phyloP scores from a whole-genome alignment of 2,329 filamentous ascomycete genomes.

The Penicillium freii region DNA sequence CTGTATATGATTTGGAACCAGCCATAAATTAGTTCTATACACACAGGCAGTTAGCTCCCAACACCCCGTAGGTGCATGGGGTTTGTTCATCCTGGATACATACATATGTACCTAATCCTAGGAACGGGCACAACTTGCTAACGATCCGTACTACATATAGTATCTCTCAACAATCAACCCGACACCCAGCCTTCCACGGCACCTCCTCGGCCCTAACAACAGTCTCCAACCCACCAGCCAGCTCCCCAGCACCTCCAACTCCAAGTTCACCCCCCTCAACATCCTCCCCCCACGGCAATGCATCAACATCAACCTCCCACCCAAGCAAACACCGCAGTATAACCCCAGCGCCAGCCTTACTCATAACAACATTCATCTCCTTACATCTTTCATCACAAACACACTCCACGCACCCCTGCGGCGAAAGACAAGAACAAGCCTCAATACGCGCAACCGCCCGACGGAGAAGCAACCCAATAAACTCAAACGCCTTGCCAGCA shows the following conservation, averaged over 20 bases:
- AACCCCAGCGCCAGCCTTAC: conserved; percentile 81
- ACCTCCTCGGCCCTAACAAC: conserved; percentile 72
- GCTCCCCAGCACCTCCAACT: conserved; percentile 56
- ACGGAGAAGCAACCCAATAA: conserved; percentile 72
- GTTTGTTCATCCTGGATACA: too few relatives aligned
- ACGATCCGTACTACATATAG: neutral
- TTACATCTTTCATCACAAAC: conserved; percentile 82
- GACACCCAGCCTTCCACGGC: conserved; percentile 29
- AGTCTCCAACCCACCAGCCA: conserved; percentile 75
- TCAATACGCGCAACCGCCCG: conserved; percentile 76
- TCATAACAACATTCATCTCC: conserved; percentile 87
- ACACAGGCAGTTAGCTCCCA: neutral
- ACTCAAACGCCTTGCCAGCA: conserved; percentile 89
- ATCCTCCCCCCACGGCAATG: conserved; percentile 82
- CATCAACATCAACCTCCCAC: conserved; percentile 75
- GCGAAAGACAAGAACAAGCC: conserved; percentile 65
- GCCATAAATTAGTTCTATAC: neutral
- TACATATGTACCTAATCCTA: neutral
- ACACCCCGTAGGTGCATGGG: too few relatives aligned
- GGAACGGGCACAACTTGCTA: neutral
- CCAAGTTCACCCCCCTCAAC: conserved; percentile 64
- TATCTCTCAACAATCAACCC: conserved; percentile 1
- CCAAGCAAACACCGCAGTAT: conserved; percentile 74
- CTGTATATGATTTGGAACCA: neutral
- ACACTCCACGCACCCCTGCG: conserved; percentile 82